A percentile compares a stretch with the other conserved stretches of the same genome.
Evolutionary conservation across 1,139 yeast genomes (phyloP).

Genomic region (Wickerhamiella infanticola): DNA sequence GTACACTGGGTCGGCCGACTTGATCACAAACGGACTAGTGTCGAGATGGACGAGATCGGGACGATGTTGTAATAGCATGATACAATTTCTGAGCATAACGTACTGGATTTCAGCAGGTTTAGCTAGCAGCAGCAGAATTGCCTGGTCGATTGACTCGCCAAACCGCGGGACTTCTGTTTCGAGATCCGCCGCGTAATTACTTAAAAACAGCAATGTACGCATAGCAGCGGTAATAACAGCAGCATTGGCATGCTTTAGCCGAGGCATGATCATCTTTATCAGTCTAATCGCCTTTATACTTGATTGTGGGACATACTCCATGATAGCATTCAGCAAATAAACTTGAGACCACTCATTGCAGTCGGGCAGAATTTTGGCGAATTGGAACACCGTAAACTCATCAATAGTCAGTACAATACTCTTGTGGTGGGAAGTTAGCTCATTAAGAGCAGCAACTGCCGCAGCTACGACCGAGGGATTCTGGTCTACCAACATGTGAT

Average conservation of each 20-base stretch:
- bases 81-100: constrained; percentile 65
- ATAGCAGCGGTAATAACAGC: constrained; percentile 69
- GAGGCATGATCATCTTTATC: constrained; percentile 56
- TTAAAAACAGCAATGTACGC: constrained; percentile 52
- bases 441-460: constrained; percentile 53
- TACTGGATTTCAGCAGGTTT: constrained; percentile 80
- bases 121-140: constrained; percentile 54
- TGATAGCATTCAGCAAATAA: constrained; percentile 50
- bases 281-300: constrained; percentile 49
- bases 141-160: constrained; percentile 50
- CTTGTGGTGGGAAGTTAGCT: constrained; percentile 44
- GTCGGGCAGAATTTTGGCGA: constrained; percentile 35
- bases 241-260: constrained; percentile 67
- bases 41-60: constrained; percentile 48
- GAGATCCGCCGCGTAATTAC: constrained; percentile 43
- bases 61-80: constrained; percentile 44
- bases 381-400: constrained; percentile 37
- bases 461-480: constrained; percentile 54
- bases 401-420: constrained; percentile 40
- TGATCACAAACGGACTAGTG: constrained; percentile 65
- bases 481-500: constrained; percentile 39
- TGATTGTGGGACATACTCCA: constrained; percentile 57
- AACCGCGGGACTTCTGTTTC: constrained; percentile 34
- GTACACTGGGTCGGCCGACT: constrained; percentile 72
- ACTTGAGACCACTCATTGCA: constrained; percentile 75